Evolutionary conservation across 345 rosid genomes (phyloP), one percentile per base, ranked within the genome.

Genomic region (Populus pruinosa): DNA sequence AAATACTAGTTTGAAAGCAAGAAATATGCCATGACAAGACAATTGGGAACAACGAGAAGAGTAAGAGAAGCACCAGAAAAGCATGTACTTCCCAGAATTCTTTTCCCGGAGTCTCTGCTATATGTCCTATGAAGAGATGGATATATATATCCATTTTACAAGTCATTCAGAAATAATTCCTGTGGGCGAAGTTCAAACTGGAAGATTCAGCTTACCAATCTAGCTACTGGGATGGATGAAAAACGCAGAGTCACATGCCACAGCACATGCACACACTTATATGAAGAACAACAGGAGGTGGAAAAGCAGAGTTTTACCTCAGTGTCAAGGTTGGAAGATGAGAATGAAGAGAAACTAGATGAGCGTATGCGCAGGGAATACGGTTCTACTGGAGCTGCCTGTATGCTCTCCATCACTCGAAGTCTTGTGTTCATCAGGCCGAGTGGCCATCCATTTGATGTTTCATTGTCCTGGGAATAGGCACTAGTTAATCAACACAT

Each of bases 271-370:
- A 3, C 13, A 56, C 14, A 2, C 29, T 12, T 1, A 5, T 18
- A 68, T 17, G 7, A 68, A 23, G 59, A 16, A 59, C 27, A 74
- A 20, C 31, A 10, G 41, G 70, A 13, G 43, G 9, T 33, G 33
- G 21, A 33, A 5, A 21, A 61, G 36, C 13, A 14, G n/a, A 8
- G 33, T 41, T 8, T 77, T 77, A 89, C 92, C 90, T 86, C 87
- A 1, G 90, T 86, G 71, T 89, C 90, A 23, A 87, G 88, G 41
- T 84, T 84, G 69, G 89, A 89, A 68, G 92, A 89, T 62, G 90
- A 80, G 71, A 85, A 79, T n/a, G 86, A 86, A 39, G 90, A 80
- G 79, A 85, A 85, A 73, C 88, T 74, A 74, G 70, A 61, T 0
- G 87, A 77, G 18, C 78, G 83, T 27, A 36, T 17, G 41, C 76